Evolutionary conservation across 2,329 filamentous ascomycete species (phyloP).

Genomic region (Phialemonium atrogriseum): DNA sequence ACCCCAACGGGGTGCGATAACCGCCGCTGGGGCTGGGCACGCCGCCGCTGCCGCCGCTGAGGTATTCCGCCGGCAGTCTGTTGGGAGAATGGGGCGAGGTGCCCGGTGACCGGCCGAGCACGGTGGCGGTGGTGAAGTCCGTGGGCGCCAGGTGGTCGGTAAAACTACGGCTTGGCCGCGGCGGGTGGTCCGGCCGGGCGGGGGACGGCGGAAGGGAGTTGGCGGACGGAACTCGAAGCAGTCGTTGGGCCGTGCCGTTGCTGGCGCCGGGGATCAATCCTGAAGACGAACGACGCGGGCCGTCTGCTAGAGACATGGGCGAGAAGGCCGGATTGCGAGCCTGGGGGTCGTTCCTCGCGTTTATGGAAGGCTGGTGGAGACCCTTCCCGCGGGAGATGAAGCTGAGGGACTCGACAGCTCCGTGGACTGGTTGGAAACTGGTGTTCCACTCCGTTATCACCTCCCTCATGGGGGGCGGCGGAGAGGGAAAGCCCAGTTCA

Average conservation of each 20-base stretch:
- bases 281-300: conserved; percentile 30
- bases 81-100: conserved; percentile 2
- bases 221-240: conserved; percentile 22
- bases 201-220: conserved; percentile 8
- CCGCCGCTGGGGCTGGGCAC: conserved; percentile 3
- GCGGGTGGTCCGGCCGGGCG: conserved; percentile 9
- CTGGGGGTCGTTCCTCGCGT: conserved; percentile 22
- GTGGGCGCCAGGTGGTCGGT: conserved; percentile 30
- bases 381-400: conserved; percentile 61
- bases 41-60: no score
- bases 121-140: conserved; percentile 35
- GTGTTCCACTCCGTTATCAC: conserved; percentile 59
- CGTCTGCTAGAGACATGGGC: conserved; percentile 15
- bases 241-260: conserved; percentile 11
- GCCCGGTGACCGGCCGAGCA: conserved; percentile 19
- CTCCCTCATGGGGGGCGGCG: conserved; percentile 63
- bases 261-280: conserved; percentile 30
- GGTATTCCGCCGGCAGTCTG: no score
- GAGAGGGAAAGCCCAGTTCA: conserved; percentile 60
- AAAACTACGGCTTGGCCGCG: conserved; percentile 20
- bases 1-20: conserved; percentile 10
- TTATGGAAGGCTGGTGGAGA: conserved; percentile 41
- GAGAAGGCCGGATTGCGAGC: conserved; percentile 12
- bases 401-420: conserved; percentile 57
- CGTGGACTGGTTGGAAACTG: conserved; percentile 54